A percentile compares a stretch with the other conserved stretches of the same genome.
These are phyloP conservation scores for Paraphaeosphaeria sporulosa DNA, from an alignment of 2,329 filamentous ascomycete species.

Conservation along the genomic window DNA sequence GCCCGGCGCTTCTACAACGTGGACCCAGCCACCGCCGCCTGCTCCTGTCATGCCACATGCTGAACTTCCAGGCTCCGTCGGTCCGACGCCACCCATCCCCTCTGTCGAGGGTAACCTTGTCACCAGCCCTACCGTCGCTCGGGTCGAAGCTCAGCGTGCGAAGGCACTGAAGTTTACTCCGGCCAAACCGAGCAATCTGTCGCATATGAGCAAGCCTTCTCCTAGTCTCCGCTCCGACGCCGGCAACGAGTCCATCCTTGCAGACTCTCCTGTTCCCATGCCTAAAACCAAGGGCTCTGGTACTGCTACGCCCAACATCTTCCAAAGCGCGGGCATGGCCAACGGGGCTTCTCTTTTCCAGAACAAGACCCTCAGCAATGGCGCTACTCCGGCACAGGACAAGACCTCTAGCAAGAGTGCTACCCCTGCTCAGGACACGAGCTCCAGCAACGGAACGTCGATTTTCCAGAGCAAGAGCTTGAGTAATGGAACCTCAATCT, in stretches of 20 bases:
- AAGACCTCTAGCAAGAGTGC: neutral
- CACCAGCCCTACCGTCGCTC: conserved; percentile 25
- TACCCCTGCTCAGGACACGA: neutral
- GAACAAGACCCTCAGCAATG: neutral
- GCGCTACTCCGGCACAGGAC: neutral
- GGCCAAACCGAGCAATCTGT: conserved; percentile 43
- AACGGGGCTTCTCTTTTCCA: neutral
- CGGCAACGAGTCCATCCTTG: conserved; percentile 30
- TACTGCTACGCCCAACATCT: neutral
- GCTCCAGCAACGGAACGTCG: neutral
- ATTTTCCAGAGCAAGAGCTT: neutral
- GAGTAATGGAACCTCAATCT: neutral
- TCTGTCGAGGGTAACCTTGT: neutral
- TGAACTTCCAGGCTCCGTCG: conserved; percentile 32
- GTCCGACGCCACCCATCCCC: conserved; percentile 12
- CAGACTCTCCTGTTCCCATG: conserved; percentile 22
- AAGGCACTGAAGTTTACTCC: conserved; percentile 45
- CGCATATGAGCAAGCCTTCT: conserved; percentile 42
- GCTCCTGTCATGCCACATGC: conserved; percentile 45
- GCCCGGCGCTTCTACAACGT: conserved; percentile 24
- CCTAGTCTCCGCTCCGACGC: conserved; percentile 39
- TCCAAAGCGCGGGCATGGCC: neutral
- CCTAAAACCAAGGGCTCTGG: neutral
- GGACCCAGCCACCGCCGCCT: conserved; percentile 46
- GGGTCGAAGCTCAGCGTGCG: conserved; percentile 38